These are phyloP conservation scores for Coniochaeta ligniaria DNA, from an alignment of 2,329 filamentous ascomycete genomes.

Conservation along the genomic window DNA sequence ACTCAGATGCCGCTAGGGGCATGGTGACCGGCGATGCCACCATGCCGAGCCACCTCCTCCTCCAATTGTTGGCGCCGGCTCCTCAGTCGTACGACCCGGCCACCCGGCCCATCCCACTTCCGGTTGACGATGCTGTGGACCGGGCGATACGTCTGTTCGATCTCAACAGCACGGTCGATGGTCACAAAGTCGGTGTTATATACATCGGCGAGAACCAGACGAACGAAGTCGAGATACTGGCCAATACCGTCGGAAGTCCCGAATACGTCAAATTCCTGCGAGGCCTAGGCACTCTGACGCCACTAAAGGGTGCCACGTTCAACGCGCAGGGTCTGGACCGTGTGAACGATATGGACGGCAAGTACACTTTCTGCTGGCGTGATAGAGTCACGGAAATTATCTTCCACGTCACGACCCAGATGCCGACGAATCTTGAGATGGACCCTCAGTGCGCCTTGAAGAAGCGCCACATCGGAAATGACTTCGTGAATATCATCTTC, in stretches of 20 bases:
- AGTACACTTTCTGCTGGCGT: constrained; percentile 88
- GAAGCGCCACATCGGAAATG: constrained; percentile 94
- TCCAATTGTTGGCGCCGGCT: constrained; percentile 59
- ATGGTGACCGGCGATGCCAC: constrained; percentile 40
- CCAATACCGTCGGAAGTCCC: constrained; percentile 77
- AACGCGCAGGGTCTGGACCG: constrained; percentile 90
- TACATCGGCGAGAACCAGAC: constrained; percentile 87
- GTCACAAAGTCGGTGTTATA: constrained; percentile 90
- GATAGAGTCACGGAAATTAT: constrained; percentile 92
- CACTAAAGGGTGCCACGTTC: constrained; percentile 74
- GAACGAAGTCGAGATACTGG: constrained; percentile 73
- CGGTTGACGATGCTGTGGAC: constrained; percentile 59
- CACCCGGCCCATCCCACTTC: constrained; percentile 67
- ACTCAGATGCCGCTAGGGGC: constrained; percentile 22
- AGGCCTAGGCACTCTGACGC: constrained; percentile 73
- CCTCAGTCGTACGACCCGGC: constrained; percentile 49
- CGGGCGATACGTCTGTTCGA: constrained; percentile 79
- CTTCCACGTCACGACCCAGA: constrained; percentile 94
- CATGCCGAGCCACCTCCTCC: constrained; percentile 66
- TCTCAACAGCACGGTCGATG: constrained; percentile 81
- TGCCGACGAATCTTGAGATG: constrained; percentile 78
- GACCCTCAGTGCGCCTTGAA: constrained; percentile 75
- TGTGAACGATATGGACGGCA: constrained; percentile 69
- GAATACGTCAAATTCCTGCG: constrained; percentile 85
- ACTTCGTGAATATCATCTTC: constrained; percentile 97